Base-by-base conservation (phyloP, 305 asterid genomes). In the Rubia tinctorum region DNA sequence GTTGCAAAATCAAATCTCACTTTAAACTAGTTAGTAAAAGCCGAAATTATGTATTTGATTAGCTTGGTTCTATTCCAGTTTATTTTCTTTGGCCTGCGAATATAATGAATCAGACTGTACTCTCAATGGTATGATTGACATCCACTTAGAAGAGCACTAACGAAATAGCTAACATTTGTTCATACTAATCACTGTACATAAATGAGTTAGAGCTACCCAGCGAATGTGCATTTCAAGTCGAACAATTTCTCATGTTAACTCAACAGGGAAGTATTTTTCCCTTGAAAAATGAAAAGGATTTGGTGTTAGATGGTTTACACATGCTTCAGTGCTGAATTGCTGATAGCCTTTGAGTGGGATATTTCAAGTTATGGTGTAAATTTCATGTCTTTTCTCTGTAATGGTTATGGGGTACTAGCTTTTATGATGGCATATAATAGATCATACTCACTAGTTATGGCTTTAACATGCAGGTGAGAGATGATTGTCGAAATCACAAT, bases 391-490 rank as follows among this genome's bases (percentile, higher is more conserved):
- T 39, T 47, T 58, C 40, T 51, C 60, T 14, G 25, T 22, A 23
- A 15, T 67, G 68, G 58, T 75, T 64, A 58, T 51, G 66, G 56
- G 56, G 56, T 73, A 13, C 27, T 42, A 43, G 44, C 53, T 66
- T 67, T 6, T 72, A 69, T 25, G 53, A 49, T 65, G 68, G 62
- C 44, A 49, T 63, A 62, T 71, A 59, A 71, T 51, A 55, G 61
- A 43, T 60, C 75, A 66, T 75, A 76, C 78, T 83, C 73, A 43
- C 82, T 72, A 37, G 15, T 2, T 53, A 71, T 27, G 71, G 51
- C 73, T 27, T 69, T 59, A 3, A 51, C 39, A 43, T 81, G 87
- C 88, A 93, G 98, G 86, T 74, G 45, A 86, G 80, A 79, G 83
- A 80, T 61, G 82, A 78, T 76, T 59, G 71, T 67, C 63, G 23